Base-by-base conservation (phyloP, 2,329 filamentous ascomycete species). In the Exserohilum rostratum region DNA sequence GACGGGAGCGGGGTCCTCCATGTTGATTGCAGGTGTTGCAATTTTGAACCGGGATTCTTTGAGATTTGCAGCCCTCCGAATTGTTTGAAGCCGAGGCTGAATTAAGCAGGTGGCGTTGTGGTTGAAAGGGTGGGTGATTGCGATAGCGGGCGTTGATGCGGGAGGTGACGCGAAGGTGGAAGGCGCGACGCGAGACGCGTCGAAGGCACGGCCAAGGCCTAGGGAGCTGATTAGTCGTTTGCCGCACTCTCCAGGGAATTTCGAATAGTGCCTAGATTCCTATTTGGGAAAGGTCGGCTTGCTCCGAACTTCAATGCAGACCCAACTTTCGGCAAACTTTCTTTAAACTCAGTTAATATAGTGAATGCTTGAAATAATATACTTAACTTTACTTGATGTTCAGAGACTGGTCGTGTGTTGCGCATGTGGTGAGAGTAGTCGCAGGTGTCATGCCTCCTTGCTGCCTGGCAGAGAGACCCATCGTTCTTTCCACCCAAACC, bases 1-100 rank as follows among this genome's bases (percentile, higher is more conserved):
- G 35, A 64, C 34, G 1, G 59, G 55, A 15, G 60, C 51, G 22
- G 64, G 61, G 45, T 68, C 68, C 51, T 71, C 70, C 72, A 75
- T 76, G 31, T 29, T 54, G 44, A 13, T 25, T 25, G 11, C 4
- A 27, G 33, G 22, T 45, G 45, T n/a, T 35, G 43, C 29, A 39
- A 54, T 34, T 46, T 22, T 15, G 38, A 31, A 6, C 22, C 30
- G 9, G 6, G 3, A 12, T 35, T 20, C 33, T 38, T 29, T 31
- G 31, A 34, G 34, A 31, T 18, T 43, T 43, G 39, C 11, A 49
- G 40, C 42, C 45, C 35, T 45, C 10, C 18, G 29, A 13, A 20
- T 9, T 18, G 10, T 20, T 15, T 33, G 17, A 38, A 10, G 12
- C 35, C 38, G 40, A 27, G 25, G 9, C 25, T 22, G 22, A 38